Evolutionary conservation across 495 filamentous ascomycete species (phyloP), one percentile per base, ranked within the genome.

Genomic region (Penicillium waksmanii): DNA sequence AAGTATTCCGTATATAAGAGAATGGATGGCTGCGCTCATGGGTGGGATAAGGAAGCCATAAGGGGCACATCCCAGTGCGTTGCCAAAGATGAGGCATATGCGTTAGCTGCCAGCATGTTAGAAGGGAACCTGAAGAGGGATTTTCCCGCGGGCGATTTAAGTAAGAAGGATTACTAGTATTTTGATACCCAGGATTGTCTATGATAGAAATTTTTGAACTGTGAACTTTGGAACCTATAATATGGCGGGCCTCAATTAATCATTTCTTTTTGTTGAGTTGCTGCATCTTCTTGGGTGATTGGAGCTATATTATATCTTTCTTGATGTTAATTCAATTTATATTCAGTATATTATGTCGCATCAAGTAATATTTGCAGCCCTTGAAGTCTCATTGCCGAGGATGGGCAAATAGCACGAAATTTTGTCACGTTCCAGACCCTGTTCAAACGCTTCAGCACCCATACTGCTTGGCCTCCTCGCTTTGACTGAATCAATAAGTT

Each of bases 21-120:
- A 38, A 77, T 81, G 76, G 64, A 74, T 21, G 68, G 66, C 4
- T 77, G 76, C 55, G 68, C 73, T 36, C 80, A 83, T 70, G 74
- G 58, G 9, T 77, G 68, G 66, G 74, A 76, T 54, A 76, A 75
- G 54, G 67, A 64, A 51, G 67, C 70, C 1, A n/a, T 61, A 10
- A 47, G 50, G 57, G 71, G 66, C 6, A 67, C 56, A 2, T 63
- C 67, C 7, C 57, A 69, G 51, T 63, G 62, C 8, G 64, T 70
- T 25, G 76, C 76, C 15, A 74, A 71, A 57, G 69, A 76, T 6
- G 66, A 73, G 48, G 72, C 70, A 1, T 77, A 76, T 57, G 57
- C 61, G 6, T 62, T 76, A 57, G 73, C 62, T 1, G 62, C 69
- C 10, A 50, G 57, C 10, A 70, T 74, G 57, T 58, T 75, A 18